Evolutionary conservation across 2,329 filamentous ascomycete species (phyloP).

Genomic region (Salinomyces thailandicus): DNA sequence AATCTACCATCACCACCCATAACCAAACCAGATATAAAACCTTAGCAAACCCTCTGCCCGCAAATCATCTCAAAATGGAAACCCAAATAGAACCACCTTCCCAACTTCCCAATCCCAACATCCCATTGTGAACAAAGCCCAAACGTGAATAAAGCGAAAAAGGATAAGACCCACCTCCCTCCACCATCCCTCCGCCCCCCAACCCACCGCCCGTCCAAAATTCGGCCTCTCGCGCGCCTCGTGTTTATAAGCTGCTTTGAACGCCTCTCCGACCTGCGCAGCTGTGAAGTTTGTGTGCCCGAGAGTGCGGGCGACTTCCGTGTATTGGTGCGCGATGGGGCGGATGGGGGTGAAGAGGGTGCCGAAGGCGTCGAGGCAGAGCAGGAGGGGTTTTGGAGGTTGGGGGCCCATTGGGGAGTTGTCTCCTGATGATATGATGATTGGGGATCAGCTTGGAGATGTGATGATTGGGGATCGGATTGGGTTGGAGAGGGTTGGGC

Average conservation of each 20-base stretch:
- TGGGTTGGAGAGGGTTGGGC: too few species aligned
- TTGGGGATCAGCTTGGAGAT: too few species aligned
- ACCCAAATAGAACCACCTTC: too few species aligned
- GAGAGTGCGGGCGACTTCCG: conserved; percentile 39
- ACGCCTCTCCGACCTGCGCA: conserved; percentile 31
- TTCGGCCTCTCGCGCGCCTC: conserved; percentile 44
- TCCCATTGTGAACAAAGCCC: too few species aligned
- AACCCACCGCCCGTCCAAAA: conserved; percentile 44
- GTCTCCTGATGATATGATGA: neutral
- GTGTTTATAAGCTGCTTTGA: conserved; percentile 36
- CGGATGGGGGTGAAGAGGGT: conserved; percentile 48
- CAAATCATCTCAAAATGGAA: too few species aligned
- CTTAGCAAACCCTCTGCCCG: too few species aligned
- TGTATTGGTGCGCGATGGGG: conserved; percentile 46
- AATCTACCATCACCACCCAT: too few species aligned
- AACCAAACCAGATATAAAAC: too few species aligned
- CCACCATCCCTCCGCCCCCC: conserved; percentile 50
- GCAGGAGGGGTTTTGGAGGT: conserved; percentile 38
- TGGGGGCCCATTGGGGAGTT: conserved; percentile 10
- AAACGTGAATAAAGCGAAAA: too few species aligned
- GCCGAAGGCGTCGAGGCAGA: conserved; percentile 57
- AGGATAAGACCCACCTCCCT: conserved; percentile 36
- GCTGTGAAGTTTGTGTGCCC: conserved; percentile 38
- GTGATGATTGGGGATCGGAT: too few species aligned
- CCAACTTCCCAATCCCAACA: too few species aligned